Conservation (phyloP, 2,329 filamentous ascomycete species). For the Kalmusia sp. region DNA sequence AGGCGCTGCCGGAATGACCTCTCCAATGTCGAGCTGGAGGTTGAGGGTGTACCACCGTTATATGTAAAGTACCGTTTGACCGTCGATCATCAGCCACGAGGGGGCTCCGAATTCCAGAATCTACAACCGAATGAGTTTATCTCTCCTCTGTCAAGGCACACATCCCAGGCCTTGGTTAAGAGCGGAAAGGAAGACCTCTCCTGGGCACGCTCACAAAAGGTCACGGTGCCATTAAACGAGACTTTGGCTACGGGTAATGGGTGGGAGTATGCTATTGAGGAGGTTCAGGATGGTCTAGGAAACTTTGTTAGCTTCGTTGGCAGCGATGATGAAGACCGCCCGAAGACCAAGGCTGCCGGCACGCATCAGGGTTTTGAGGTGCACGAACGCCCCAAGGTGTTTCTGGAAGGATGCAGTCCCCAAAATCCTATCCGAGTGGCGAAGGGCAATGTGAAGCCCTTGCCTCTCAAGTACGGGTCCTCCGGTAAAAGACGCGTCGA, state of each 20-base stretch:
- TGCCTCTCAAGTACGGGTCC: constrained; percentile 76
- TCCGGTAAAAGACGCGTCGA: constrained; percentile 65
- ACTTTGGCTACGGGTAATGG: constrained; percentile 79
- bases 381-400: constrained; percentile 81
- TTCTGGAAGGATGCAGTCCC: constrained; percentile 77
- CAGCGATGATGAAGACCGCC: constrained; percentile 68
- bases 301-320: constrained; percentile 80
- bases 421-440: constrained; percentile 84
- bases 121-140: constrained; percentile 87
- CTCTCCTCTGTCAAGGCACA: constrained; percentile 74
- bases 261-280: constrained; percentile 90
- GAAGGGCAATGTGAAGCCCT: constrained; percentile 69
- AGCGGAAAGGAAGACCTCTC: constrained; percentile 70
- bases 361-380: constrained; percentile 82
- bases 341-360: constrained; percentile 65
- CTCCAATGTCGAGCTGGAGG: constrained; percentile 82
- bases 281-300: constrained; percentile 89
- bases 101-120: constrained; percentile 84
- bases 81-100: constrained; percentile 82
- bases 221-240: constrained; percentile 88
- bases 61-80: constrained; percentile 91
- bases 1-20: constrained; percentile 86
- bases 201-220: constrained; percentile 79
- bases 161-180: constrained; percentile 64
- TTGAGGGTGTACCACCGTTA: constrained; percentile 87